phyloP scores from a whole-genome alignment of 2,329 filamentous ascomycete species.

The Stagonosporopsis vannaccii region DNA sequence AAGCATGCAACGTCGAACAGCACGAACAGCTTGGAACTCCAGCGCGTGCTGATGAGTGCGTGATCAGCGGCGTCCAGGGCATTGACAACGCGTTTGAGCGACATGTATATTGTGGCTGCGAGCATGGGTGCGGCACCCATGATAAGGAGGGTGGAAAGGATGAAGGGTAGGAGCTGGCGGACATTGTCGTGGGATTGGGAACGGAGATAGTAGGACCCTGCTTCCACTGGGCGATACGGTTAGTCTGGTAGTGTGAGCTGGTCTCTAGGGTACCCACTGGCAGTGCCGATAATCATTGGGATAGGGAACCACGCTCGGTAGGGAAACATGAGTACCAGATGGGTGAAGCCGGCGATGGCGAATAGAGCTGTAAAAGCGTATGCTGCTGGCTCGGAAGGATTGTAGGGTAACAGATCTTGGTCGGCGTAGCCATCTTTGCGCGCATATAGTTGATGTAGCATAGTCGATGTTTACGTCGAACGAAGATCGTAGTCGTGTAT shows the following conservation, averaged over 20 bases:
- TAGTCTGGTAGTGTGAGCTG: not conserved
- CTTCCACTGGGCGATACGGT: constrained; percentile 12
- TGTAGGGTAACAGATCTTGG: constrained; percentile 15
- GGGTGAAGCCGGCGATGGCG: constrained; percentile 11
- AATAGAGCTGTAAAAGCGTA: constrained; percentile 15
- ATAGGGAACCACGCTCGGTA: constrained; percentile 56
- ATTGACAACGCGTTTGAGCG: constrained; percentile 53
- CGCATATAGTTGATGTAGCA: not conserved
- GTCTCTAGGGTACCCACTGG: constrained; percentile 49
- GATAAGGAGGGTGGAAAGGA: constrained; percentile 53
- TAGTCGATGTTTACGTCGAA: not conserved
- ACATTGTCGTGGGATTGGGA: constrained; percentile 18
- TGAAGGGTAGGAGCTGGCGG: constrained; percentile 37
- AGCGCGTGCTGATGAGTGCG: constrained; percentile 43
- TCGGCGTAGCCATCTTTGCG: constrained; percentile 15
- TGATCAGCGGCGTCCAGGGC: constrained; percentile 47
- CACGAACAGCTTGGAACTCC: constrained; percentile 5
- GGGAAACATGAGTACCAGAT: constrained; percentile 13
- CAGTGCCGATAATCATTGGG: constrained; percentile 58
- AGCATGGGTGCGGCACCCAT: constrained; percentile 57
- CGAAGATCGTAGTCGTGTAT: not conserved
- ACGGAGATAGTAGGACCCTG: constrained; percentile 22
- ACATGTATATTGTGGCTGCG: constrained; percentile 59
- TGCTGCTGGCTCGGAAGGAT: constrained; percentile 12
- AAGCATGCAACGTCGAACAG: constrained; percentile 19